A percentile compares a stretch with the other conserved stretches of the same genome.
phyloP scores from a whole-genome alignment of 768 basidiomycete genomes.

The Gautieria morchelliformis region DNA sequence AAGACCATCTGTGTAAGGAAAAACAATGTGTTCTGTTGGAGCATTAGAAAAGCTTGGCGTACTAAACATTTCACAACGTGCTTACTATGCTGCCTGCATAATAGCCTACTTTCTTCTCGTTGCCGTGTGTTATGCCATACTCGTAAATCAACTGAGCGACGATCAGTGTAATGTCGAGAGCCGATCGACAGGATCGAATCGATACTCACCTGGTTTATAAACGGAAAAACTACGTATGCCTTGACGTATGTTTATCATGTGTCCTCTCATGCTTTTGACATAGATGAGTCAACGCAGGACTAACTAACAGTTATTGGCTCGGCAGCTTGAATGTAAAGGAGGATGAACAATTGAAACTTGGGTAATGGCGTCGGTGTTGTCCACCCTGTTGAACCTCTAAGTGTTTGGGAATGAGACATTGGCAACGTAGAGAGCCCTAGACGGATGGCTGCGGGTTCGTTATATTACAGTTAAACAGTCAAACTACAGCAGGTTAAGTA shows the following conservation, averaged over 20 bases:
- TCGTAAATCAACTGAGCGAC: not conserved
- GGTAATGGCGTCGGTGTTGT: not conserved
- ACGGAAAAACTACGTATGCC: constrained; percentile 7
- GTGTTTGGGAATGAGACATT: too few relatives aligned
- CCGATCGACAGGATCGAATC: not conserved
- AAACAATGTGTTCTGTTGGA: constrained; percentile 13
- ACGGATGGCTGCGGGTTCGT: too few relatives aligned
- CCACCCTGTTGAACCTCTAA: too few relatives aligned
- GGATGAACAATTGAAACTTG: constrained; percentile 1
- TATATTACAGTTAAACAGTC: too few relatives aligned
- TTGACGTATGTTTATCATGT: not conserved
- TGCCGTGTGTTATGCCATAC: not conserved
- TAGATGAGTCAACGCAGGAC: too few relatives aligned
- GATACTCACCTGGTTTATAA: constrained; percentile 2
- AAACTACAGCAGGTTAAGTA: too few relatives aligned
- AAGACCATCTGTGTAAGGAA: constrained; percentile 14
- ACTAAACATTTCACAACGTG: not conserved
- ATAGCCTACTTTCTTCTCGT: not conserved
- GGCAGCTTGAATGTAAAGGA: constrained; percentile 3
- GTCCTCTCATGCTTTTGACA: not conserved
- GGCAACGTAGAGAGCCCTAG: too few relatives aligned
- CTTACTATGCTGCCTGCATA: not conserved
- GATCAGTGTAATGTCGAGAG: not conserved
- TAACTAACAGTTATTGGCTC: too few relatives aligned
- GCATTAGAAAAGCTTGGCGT: not conserved